Evolutionary conservation across 2,329 filamentous ascomycete species (phyloP), one percentile per base, ranked within the genome.

Genomic region (Colletotrichum theobromicola): DNA sequence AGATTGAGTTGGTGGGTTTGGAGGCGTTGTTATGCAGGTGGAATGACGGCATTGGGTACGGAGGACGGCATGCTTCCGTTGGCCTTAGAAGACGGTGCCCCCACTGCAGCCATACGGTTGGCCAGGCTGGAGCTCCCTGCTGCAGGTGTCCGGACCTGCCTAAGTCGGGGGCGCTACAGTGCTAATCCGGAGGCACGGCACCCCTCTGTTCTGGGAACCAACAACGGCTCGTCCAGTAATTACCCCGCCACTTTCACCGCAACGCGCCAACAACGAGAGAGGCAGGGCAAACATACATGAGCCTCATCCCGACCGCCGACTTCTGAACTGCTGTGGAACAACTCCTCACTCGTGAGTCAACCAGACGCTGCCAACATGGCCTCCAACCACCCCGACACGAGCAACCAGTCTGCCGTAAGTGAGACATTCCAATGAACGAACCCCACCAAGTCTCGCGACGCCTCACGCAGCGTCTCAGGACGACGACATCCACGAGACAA

Each of bases 321-420:
- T 37, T 18, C 34, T 34, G 10, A 57, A 16, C 24, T 26, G 26
- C 53, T 16, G 18, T 13, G 16, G 53, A 24, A 28, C 21, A 4
- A 2, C 3, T 18, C 53, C 2, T 28, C 24, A 10, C 53, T 24
- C 15, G 42, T 21, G 28, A 12, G 18, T 57, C 24, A 24, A 28
- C 13, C n/a, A 21, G 5, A 9, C 37, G 8, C 24, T 16, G 15
- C 46, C 37, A 78, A 68, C 28, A 87, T 87, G 85, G 80, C 84
- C 13, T 82, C 83, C 72, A 83, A 83, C 75, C 82, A 84, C 70
- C 78, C 81, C 75, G 80, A 85, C 53, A 78, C 84, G 28, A 82
- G 77, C 74, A 79, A 58, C 58, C 84, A 85, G 78, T 77, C 80
- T 16, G 79, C 82, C 68, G 86, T 87, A 78, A 78, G 84, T 79